Evolutionary conservation across 2,329 filamentous ascomycete genomes (phyloP), one percentile per base, ranked within the genome.

Genomic region (Neoarthrinium moseri): DNA sequence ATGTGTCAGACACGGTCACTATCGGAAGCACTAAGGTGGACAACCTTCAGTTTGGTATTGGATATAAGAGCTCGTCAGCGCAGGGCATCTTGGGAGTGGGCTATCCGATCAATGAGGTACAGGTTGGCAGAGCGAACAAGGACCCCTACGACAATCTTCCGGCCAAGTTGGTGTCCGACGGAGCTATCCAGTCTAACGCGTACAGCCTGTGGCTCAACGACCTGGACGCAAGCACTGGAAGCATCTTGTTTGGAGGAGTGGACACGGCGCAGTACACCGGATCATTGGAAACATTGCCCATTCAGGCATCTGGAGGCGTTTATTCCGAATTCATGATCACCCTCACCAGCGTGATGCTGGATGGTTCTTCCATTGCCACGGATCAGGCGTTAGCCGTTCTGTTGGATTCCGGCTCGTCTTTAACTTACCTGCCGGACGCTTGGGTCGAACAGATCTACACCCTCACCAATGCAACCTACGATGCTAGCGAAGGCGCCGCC

Each of bases 61-160:
- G 87, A 33, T 89, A 91, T 60, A 60, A 59, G 6, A 82, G 77
- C 62, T 69, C 71, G 7, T 78, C 79, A 6, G 50, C 67, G 43
- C 80, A 95, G 63, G 89, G 89, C 30, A 89, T 97, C 33, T 66
- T 96, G 17, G 91, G 91, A 15, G 86, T 97, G 50, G 91, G 91
- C 6, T 96, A 96, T 63, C 63, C 77, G 1, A 64, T 75, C 52
- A 94, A 95, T 63, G 91, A 96, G 67, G 88, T 87, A 11, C 81
- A 86, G 55, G 81, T 87, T 36, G 75, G 76, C 42, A 73, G 80
- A 51, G 77, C 73, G 7, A 72, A 75, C 5, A 65, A 71, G 47
- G 47, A 67, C 4, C 47, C 78, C 1, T 91, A 91, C 65, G 66
- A 80, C 34, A 91, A 91, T 61, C 70, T 91, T 6, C 87, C 87